phyloP scores from a whole-genome alignment of 2,329 filamentous ascomycete genomes.

The Neonectria ditissima region DNA sequence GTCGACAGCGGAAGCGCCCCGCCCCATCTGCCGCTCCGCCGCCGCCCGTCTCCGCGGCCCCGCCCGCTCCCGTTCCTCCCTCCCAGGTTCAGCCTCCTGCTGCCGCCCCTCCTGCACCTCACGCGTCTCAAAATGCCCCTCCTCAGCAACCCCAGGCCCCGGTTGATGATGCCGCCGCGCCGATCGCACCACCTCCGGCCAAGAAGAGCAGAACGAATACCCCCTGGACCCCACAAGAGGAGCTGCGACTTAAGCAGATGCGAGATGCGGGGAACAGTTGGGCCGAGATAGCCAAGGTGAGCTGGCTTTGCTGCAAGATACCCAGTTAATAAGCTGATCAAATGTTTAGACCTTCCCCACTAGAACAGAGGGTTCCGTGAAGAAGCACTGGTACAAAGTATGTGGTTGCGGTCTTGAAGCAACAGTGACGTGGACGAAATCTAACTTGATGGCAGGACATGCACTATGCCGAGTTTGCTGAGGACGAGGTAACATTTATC shows the following conservation, averaged over 20 bases:
- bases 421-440: not conserved
- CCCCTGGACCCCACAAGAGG: constrained; percentile 95
- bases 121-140: constrained; percentile 46
- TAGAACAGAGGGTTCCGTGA: constrained; percentile 95
- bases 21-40: constrained; percentile 52
- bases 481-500: constrained; percentile 82
- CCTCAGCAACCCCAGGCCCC: constrained; percentile 46
- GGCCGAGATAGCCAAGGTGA: constrained; percentile 99
- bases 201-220: constrained; percentile 99
- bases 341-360: constrained; percentile 83
- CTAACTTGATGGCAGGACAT: constrained; percentile 75
- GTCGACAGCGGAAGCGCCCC: constrained; percentile 57
- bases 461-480: constrained; percentile 98
- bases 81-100: constrained; percentile 49
- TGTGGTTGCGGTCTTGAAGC: constrained; percentile 27
- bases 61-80: constrained; percentile 49
- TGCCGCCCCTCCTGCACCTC: constrained; percentile 45
- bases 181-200: constrained; percentile 63
- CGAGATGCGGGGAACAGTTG: constrained; percentile 92
- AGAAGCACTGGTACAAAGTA: constrained; percentile 99
- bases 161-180: constrained; percentile 48
- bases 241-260: constrained; percentile 93
- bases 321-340: constrained; percentile 21
- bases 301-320: constrained; percentile 47
- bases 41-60: constrained; percentile 51